phyloP scores from a whole-genome alignment of 495 filamentous ascomycete species.

The Pyrenula aspistea region DNA sequence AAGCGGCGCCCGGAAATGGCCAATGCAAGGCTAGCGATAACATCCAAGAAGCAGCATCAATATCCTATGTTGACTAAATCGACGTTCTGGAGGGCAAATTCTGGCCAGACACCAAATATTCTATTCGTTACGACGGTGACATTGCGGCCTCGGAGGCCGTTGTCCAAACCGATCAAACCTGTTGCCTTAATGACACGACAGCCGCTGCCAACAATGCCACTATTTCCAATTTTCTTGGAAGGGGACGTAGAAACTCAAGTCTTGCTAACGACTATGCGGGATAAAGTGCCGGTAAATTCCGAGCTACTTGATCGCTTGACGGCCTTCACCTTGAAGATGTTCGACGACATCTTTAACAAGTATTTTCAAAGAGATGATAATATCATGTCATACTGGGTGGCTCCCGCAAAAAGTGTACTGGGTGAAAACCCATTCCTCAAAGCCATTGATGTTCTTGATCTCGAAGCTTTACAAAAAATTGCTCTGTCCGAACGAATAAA shows the following conservation, averaged over 20 bases:
- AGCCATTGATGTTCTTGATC: slow-evolving; percentile 46
- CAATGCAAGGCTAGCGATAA: slow-evolving; percentile 79
- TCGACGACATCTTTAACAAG: slow-evolving; percentile 85
- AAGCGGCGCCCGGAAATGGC: slow-evolving; percentile 73
- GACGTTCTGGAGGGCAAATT: slow-evolving; percentile 51
- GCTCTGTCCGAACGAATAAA: slow-evolving; percentile 37
- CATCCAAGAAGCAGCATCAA: slow-evolving; percentile 55
- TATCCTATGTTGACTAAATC: slow-evolving; percentile 79
- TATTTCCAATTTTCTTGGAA: slow-evolving; percentile 60
- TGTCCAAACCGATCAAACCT: slow-evolving; percentile 49
- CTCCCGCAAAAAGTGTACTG: slow-evolving; percentile 34
- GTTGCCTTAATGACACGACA: slow-evolving; percentile 63
- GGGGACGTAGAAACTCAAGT: slow-evolving; percentile 46
- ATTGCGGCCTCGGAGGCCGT: slow-evolving; percentile 41
- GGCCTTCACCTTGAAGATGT: slow-evolving; percentile 61
- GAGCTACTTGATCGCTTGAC: slow-evolving; percentile 40
- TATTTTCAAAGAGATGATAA: slow-evolving; percentile 48
- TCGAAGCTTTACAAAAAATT: slow-evolving; percentile 37
- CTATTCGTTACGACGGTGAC: slow-evolving; percentile 56
- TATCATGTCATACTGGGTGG: slow-evolving; percentile 77
- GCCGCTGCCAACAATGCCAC: slow-evolving; percentile 49
- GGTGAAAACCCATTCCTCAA: slow-evolving; percentile 6
- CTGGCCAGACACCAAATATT: slow-evolving; percentile 33
- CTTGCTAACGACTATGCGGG: slow-evolving; percentile 23
- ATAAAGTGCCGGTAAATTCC: slow-evolving; percentile 24